Evolutionary conservation across 2,329 filamentous ascomycete species (phyloP).

Genomic region (Pseudogymnoascus sp.): DNA sequence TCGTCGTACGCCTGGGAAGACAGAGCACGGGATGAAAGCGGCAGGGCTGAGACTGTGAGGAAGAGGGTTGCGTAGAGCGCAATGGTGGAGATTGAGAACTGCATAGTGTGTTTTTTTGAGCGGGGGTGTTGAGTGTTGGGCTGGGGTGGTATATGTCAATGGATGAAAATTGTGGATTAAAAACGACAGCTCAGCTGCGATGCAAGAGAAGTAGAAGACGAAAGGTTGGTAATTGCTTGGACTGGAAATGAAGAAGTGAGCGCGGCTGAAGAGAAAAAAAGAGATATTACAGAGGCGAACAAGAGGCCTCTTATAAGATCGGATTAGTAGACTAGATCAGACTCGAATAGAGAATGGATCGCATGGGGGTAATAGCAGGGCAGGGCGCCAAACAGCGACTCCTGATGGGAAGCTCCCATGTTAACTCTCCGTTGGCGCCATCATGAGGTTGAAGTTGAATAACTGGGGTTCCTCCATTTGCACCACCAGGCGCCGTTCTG

Average conservation of each 20-base stretch:
- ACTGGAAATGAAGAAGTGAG: constrained; percentile 17
- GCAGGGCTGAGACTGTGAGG: background rate
- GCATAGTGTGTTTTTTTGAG: background rate
- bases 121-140: background rate
- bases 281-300: background rate
- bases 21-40: constrained; percentile 18
- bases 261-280: constrained; percentile 15
- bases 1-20: constrained; percentile 33
- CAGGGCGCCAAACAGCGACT: background rate
- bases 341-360: background rate
- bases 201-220: background rate
- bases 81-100: constrained; percentile 4
- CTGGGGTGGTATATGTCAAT: background rate
- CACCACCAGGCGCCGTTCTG: background rate
- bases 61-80: background rate
- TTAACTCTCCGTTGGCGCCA: background rate
- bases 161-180: background rate
- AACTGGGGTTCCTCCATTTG: background rate
- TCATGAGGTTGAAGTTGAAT: background rate
- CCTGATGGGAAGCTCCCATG: background rate
- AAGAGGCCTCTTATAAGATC: constrained; percentile 13
- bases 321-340: background rate
- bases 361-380: background rate
- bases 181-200: background rate
- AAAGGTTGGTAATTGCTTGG: background rate